Evolutionary conservation across 129 eudicot species (phyloP).

Genomic region (Smallanthus sonchifolius): DNA sequence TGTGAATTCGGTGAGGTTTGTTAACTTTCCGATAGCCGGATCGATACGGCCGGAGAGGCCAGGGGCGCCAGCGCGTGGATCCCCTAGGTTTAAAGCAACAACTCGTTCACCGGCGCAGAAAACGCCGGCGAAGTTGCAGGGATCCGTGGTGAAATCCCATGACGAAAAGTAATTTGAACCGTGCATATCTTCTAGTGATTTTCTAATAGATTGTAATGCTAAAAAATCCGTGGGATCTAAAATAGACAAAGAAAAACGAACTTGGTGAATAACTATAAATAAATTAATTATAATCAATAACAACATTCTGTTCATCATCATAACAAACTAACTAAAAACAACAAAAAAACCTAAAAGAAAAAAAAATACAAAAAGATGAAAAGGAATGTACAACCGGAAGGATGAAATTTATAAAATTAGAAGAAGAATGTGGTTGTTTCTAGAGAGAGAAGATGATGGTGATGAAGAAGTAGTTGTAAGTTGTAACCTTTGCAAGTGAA

Average conservation of each 20-base stretch:
- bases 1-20: background rate
- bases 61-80: slow-evolving; percentile 70
- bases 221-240: slow-evolving; percentile 68
- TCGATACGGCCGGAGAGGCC: slow-evolving; percentile 69
- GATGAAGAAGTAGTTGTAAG: background rate
- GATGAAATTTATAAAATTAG: background rate
- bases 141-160: slow-evolving; percentile 95
- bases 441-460: background rate
- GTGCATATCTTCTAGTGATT: slow-evolving; percentile 56
- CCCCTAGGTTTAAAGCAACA: slow-evolving; percentile 69
- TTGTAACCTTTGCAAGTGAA: background rate
- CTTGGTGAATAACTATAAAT: slow-evolving; percentile 12
- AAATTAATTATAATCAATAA: slow-evolving; percentile 4
- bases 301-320: background rate
- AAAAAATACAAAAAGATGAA: background rate
- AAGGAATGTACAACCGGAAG: background rate
- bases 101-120: slow-evolving; percentile 57
- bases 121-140: slow-evolving; percentile 77
- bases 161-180: slow-evolving; percentile 63
- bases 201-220: slow-evolving; percentile 59
- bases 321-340: background rate
- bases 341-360: background rate
- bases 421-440: background rate
- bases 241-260: slow-evolving; percentile 22
- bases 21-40: slow-evolving; percentile 39